These are phyloP conservation scores for Lachnellula cervina DNA, from an alignment of 2,329 filamentous ascomycete species.

Conservation along the genomic window DNA sequence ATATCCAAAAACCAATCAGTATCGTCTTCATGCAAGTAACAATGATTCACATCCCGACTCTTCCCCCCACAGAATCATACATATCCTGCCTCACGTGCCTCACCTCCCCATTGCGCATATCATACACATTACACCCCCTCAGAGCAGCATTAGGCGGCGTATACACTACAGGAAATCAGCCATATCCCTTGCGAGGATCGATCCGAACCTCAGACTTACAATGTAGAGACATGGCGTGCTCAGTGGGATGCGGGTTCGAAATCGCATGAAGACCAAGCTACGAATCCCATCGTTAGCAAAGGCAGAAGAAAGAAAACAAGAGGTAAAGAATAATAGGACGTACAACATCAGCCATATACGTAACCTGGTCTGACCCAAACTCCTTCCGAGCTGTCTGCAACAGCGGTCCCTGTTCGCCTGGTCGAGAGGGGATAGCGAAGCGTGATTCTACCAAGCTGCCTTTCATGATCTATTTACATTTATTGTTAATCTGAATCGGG, in stretches of 20 bases:
- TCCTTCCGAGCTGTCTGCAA: constrained; percentile 46
- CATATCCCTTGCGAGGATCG: too few species aligned
- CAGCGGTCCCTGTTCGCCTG: constrained; percentile 10
- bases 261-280: constrained; percentile 77
- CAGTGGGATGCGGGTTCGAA: constrained; percentile 63
- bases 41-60: not conserved
- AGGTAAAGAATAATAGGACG: not conserved
- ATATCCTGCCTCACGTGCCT: constrained; percentile 66
- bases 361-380: constrained; percentile 68
- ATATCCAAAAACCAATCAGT: too few species aligned
- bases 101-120: constrained; percentile 67
- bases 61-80: constrained; percentile 57
- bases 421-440: constrained; percentile 51
- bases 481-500: too few species aligned
- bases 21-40: too few species aligned
- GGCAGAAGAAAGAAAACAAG: not conserved
- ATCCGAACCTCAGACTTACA: constrained; percentile 24
- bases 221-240: constrained; percentile 82
- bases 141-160: constrained; percentile 88
- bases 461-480: constrained; percentile 49
- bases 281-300: not conserved
- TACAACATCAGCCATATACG: constrained; percentile 81
- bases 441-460: constrained; percentile 75
- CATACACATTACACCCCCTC: constrained; percentile 76
- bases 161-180: constrained; percentile 46